Evolutionary conservation across 768 basidiomycete genomes (phyloP).

Genomic region (Rhizopogon vulgaris): DNA sequence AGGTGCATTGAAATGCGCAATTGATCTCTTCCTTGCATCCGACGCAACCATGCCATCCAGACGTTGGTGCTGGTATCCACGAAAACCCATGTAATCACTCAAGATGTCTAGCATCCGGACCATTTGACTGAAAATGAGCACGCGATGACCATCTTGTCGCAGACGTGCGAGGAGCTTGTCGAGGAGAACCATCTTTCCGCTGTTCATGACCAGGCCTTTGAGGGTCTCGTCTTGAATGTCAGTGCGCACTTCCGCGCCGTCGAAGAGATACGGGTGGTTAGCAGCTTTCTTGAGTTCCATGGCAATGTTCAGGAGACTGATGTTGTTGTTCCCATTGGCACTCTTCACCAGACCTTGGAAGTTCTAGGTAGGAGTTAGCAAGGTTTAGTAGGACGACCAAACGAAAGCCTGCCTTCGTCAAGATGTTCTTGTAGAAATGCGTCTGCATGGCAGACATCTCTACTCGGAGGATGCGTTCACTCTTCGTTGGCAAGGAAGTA

Average conservation of each 20-base stretch:
- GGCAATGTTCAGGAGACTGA: slow-evolving; percentile 94
- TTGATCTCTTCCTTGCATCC: slow-evolving; percentile 89
- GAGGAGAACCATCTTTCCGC: slow-evolving; percentile 96
- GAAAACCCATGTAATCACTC: slow-evolving; percentile 89
- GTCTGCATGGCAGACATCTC: slow-evolving; percentile 97
- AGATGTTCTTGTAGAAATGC: slow-evolving; percentile 97
- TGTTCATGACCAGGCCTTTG: slow-evolving; percentile 96
- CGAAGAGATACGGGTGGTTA: slow-evolving; percentile 96
- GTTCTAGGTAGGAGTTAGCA: slow-evolving; percentile 48
- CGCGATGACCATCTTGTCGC: slow-evolving; percentile 89
- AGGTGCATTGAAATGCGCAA: slow-evolving; percentile 93
- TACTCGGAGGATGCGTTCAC: slow-evolving; percentile 93
- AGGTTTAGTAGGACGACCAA: neutral
- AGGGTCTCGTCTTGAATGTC: slow-evolving; percentile 75
- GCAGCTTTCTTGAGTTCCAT: slow-evolving; percentile 99
- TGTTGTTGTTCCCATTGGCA: slow-evolving; percentile 82
- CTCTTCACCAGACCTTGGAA: slow-evolving; percentile 90
- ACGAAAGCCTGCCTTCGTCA: slow-evolving; percentile 63
- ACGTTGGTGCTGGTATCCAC: slow-evolving; percentile 90
- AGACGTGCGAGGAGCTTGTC: slow-evolving; percentile 93
- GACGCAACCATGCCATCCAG: slow-evolving; percentile 94
- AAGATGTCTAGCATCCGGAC: slow-evolving; percentile 98
- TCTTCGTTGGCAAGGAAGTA: slow-evolving; percentile 94
- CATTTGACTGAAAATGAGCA: slow-evolving; percentile 99
- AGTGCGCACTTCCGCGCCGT: slow-evolving; percentile 76